Evolutionary conservation across 345 rosid species (phyloP).

Genomic region (Acer saccharum): DNA sequence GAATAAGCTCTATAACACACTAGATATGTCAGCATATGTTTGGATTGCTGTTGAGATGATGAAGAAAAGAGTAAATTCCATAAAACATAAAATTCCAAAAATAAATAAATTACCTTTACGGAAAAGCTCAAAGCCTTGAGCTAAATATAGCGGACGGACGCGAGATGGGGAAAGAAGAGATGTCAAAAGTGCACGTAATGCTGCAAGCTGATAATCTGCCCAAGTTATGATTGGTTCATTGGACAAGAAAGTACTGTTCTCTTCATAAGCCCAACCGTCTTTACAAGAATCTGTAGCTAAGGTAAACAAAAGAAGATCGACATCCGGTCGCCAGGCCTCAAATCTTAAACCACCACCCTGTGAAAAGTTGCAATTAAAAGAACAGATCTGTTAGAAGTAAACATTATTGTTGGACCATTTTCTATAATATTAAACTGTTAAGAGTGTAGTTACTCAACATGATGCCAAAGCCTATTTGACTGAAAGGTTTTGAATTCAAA

Average conservation of each 20-base stretch:
- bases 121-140: conserved; percentile 74
- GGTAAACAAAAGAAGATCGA: conserved; percentile 61
- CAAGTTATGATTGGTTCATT: conserved; percentile 30
- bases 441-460: neutral
- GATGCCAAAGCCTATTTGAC: neutral
- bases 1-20: no score
- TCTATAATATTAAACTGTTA: no score
- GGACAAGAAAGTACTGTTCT: conserved; percentile 35
- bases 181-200: conserved; percentile 69
- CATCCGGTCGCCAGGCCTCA: conserved; percentile 62
- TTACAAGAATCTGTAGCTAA: conserved; percentile 59
- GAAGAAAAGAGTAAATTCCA: conserved; percentile 1
- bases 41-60: neutral
- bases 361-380: conserved; percentile 1
- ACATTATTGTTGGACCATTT: neutral
- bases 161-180: conserved; percentile 75
- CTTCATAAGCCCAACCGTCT: conserved; percentile 54
- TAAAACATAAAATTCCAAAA: neutral
- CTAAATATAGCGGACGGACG: conserved; percentile 58
- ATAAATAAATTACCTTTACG: conserved; percentile 51
- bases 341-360: conserved; percentile 79
- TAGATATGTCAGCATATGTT: neutral
- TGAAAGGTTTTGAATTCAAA: neutral
- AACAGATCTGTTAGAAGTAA: neutral
- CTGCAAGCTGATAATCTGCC: conserved; percentile 72